These are phyloP conservation scores for Globisporangium uncinulatum DNA, from an alignment of 352 stramenopile genomes.

Conservation along the genomic window DNA sequence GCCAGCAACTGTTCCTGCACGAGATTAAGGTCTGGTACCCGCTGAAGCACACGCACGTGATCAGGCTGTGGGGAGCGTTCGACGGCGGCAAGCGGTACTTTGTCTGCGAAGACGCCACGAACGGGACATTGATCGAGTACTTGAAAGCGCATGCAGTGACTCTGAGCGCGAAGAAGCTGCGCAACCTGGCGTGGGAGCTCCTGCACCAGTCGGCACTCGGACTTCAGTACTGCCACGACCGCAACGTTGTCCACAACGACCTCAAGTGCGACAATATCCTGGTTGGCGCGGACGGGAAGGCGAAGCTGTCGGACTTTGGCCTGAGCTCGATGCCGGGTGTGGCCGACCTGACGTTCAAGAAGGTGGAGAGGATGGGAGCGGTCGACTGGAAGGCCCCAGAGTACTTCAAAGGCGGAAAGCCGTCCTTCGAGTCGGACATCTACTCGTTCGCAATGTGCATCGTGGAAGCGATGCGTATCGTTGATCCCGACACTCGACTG, in stretches of 20 bases:
- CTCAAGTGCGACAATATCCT: conserved; percentile 86
- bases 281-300: conserved; percentile 32
- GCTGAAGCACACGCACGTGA: conserved; percentile 1
- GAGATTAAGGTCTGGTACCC: conserved; percentile 6
- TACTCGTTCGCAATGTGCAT: conserved; percentile 5
- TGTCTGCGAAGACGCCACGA: conserved; percentile 29
- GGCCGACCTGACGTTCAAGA: conserved; percentile 11
- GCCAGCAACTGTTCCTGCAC: conserved; percentile 3
- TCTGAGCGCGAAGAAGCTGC: conserved; percentile 5
- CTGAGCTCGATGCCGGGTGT: conserved; percentile 23
- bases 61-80: conserved; percentile 5
- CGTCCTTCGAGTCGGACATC: conserved; percentile 5
- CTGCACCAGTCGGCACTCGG: conserved; percentile 38
- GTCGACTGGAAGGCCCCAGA: conserved; percentile 31
- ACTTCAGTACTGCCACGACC: conserved; percentile 48
- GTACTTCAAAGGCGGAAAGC: conserved; percentile 9
- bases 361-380: conserved; percentile 20
- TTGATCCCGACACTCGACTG: background rate
- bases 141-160: background rate
- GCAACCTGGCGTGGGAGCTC: conserved; percentile 8
- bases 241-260: conserved; percentile 72
- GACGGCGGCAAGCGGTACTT: conserved; percentile 6
- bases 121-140: conserved; percentile 29
- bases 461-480: conserved; percentile 1
- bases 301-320: conserved; percentile 35